Base-by-base conservation (phyloP, 2,329 filamentous ascomycete species). In the Paracamarosporium sp. region DNA sequence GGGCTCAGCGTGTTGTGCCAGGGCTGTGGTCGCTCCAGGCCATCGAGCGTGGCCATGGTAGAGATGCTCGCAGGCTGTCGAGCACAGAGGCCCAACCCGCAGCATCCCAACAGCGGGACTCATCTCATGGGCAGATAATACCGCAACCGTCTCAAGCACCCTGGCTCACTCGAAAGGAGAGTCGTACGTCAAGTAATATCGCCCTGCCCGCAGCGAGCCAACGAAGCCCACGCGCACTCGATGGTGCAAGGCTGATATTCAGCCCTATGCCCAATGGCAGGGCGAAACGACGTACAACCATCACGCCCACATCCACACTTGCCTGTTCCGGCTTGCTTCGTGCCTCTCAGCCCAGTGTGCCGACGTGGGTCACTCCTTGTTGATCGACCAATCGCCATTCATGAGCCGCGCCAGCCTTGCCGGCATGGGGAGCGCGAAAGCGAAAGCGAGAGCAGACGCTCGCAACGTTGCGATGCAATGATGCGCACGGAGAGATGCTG, bases 201-300 rank as follows among this genome's bases (percentile, higher is more conserved):
- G 54, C 35, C 44, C 27, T 50, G 53, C 41, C 33, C 17, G 25
- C 31, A 51, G 25, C 28, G 46, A 45, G 31, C 31, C 48, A 31
- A 31, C 48, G 45, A 40, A 46, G 47, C 54, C 22, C 47, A 40
- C 30, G 43, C 27, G 22, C 38, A 25, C 44, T 53, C 38, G 31
- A 46, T 45, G 41, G 41, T 17, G 43, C 43, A 48, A 28, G 27
- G 50, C 31, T 57, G 55, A 50, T 53, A 40, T 50, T 51, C 38
- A 57, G 55, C 48, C 55, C 48, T 41, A 50, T 41, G 27, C 17
- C 53, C 53, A 56, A 60, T 56, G 43, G 45, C 50, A 36, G 15
- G 22, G 25, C 44, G 24, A 43, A 48, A 30, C 36, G 43, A 36
- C 41, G 53, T 27, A 30, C 13, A 44, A 50, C 40, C 25, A 22